Conservation (phyloP, 768 basidiomycete species). For the Mycena rebaudengoi region DNA sequence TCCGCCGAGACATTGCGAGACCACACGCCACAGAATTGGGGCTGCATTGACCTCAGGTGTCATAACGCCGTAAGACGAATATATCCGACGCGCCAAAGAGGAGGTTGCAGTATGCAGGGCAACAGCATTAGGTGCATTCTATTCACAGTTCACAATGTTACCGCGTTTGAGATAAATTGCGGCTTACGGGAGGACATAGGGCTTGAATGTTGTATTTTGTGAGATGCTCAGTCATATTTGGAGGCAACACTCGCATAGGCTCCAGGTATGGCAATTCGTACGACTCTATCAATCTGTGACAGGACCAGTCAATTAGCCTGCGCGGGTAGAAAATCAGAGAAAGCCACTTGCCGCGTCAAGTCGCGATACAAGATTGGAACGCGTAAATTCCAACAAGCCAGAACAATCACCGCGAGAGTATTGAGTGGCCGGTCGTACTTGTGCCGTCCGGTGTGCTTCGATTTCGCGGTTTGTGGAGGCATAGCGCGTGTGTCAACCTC, state of each 20-base stretch:
- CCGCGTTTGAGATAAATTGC: conserved; percentile 10
- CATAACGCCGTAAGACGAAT: conserved; percentile 60
- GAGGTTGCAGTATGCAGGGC: conserved; percentile 68
- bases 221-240: conserved; percentile 70
- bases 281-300: conserved; percentile 71
- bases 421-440: conserved; percentile 50
- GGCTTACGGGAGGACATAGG: conserved; percentile 74
- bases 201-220: conserved; percentile 73
- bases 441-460: conserved; percentile 20
- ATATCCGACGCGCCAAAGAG: conserved; percentile 66
- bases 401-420: conserved; percentile 72
- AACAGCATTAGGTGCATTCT: conserved; percentile 73
- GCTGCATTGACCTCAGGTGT: conserved; percentile 81
- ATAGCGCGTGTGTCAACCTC: conserved; percentile 24
- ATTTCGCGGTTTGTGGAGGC: conserved; percentile 15
- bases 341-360: conserved; percentile 65
- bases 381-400: conserved; percentile 84
- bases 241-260: conserved; percentile 67
- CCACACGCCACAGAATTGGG: conserved; percentile 80
- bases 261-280: conserved; percentile 87
- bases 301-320: conserved; percentile 5
- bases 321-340: background rate
- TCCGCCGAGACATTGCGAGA: conserved; percentile 66
- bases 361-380: conserved; percentile 81
- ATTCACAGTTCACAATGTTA: background rate